These are phyloP conservation scores for Paramecium octaurelia DNA, from an alignment of 73 alveolate species.

Conservation along the genomic window DNA sequence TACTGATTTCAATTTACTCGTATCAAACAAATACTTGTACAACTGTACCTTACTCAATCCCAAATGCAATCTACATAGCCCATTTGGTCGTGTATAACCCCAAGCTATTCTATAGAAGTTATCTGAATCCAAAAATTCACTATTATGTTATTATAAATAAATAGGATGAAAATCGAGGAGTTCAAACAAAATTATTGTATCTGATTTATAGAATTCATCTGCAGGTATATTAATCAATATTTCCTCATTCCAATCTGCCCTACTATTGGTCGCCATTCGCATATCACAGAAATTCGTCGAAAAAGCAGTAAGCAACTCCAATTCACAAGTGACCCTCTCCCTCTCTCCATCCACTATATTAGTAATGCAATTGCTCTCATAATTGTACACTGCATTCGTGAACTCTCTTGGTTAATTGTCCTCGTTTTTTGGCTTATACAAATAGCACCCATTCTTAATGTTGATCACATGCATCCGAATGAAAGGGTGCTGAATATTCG, in stretches of 20 bases:
- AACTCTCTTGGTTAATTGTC: slow-evolving; percentile 47
- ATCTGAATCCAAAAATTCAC: slow-evolving; percentile 74
- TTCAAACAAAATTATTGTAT: slow-evolving; percentile 90
- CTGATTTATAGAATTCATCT: slow-evolving; percentile 71
- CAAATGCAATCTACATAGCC: slow-evolving; percentile 83
- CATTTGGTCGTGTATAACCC: slow-evolving; percentile 95
- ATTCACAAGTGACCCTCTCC: slow-evolving; percentile 64
- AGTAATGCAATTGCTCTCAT: slow-evolving; percentile 65
- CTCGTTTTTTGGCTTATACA: slow-evolving; percentile 67
- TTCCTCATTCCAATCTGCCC: slow-evolving; percentile 91
- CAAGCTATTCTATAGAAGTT: slow-evolving; percentile 93
- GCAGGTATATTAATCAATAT: slow-evolving; percentile 84
- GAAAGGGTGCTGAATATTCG: slow-evolving; percentile 92
- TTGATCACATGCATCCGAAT: slow-evolving; percentile 91
- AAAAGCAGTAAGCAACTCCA: slow-evolving; percentile 51
- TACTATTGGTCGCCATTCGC: slow-evolving; percentile 91
- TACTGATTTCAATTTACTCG: slow-evolving; percentile 13
- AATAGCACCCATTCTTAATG: slow-evolving; percentile 79
- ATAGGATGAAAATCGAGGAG: slow-evolving; percentile 89
- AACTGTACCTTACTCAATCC: slow-evolving; percentile 85
- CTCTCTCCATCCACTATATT: slow-evolving; percentile 39
- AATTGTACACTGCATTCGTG: slow-evolving; percentile 60
- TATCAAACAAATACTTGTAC: slow-evolving; percentile 81
- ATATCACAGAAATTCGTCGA: slow-evolving; percentile 88
- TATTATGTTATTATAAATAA: slow-evolving; percentile 59